Conservation (phyloP, 371 early-diverging fungal species). For the Rhizopus microsporus region DNA sequence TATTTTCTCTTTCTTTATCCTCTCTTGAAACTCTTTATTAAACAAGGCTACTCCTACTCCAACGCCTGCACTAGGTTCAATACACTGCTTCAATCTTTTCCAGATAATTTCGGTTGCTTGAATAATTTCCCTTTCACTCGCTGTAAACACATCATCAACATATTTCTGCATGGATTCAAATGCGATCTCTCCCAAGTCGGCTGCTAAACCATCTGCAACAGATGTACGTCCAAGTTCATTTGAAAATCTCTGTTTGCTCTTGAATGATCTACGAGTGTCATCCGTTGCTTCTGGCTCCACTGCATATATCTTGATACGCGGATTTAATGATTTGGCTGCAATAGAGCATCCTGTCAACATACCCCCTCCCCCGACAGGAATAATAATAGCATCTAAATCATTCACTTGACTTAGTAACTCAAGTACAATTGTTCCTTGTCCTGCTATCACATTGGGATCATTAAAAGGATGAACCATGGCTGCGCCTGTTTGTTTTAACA, state of each 20-base stretch:
- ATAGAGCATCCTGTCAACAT: constrained; percentile 57
- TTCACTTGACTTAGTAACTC: constrained; percentile 51
- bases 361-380: constrained; percentile 63
- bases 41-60: constrained; percentile 51
- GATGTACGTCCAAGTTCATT: constrained; percentile 25
- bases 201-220: constrained; percentile 45
- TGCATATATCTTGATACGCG: constrained; percentile 45
- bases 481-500: constrained; percentile 35
- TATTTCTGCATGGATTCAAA: constrained; percentile 42
- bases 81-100: constrained; percentile 52
- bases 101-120: constrained; percentile 53
- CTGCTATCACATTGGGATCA: constrained; percentile 55
- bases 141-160: constrained; percentile 57
- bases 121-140: constrained; percentile 54
- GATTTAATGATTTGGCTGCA: constrained; percentile 44
- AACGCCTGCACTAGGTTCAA: constrained; percentile 60
- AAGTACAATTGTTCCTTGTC: constrained; percentile 61
- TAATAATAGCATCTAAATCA: constrained; percentile 49
- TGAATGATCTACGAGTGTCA: constrained; percentile 40
- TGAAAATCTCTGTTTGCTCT: constrained; percentile 11
- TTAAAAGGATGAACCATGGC: constrained; percentile 51
- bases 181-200: constrained; percentile 46
- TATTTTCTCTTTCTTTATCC: constrained; percentile 15
- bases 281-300: constrained; percentile 53
- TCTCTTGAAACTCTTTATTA: constrained; percentile 36